Evolutionary conservation across 78 protist genomes (phyloP), one percentile per base, ranked within the genome.

Genomic region (Dictyostelium purpureum): DNA sequence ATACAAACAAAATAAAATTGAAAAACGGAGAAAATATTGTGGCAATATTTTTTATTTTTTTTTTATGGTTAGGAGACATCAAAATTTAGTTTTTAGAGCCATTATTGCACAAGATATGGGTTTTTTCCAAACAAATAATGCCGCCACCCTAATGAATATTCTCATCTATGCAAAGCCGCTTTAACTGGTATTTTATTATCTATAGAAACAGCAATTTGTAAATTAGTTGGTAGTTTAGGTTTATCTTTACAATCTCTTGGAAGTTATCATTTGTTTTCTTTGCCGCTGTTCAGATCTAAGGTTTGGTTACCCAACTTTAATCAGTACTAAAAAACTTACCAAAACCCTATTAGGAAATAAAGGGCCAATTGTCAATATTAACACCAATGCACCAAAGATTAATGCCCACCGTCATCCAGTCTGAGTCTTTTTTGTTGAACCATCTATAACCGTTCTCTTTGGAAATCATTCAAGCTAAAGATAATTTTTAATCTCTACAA

Each of bases 51-150:
- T n/a, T n/a, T n/a, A n/a, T n/a, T n/a, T n/a, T n/a, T n/a, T n/a
- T n/a, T 6, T 54, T 10, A 85, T 85, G 92, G 26, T 73, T 21
- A 73, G 71, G 82, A 73, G 78, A 42, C 24, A 73, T n/a, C 92
- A 85, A 85, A 57, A 37, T 67, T 73, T 73, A 61, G 66, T 85
- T 6, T 83, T 83, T 45, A 56, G 40, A 49, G 82, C 92, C 28
- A 33, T 85, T 1, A 85, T 85, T 49, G 80, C 75, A n/a, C 92
- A 85, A 38, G 92, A 85, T 31, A 85, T 85, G 92, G 82, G 92
- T 4, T 85, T 85, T 76, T 85, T 85, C 57, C 80, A 73, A 42
- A 85, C 52, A 70, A 85, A 85, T 26, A 85, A 85, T 47, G 26
- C 92, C 1, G 75, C 77, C 26, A 35, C 59, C 1, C 33, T 85